Base-by-base conservation (phyloP, 2,329 filamentous ascomycete genomes). In the Pseudogymnoascus sp. region DNA sequence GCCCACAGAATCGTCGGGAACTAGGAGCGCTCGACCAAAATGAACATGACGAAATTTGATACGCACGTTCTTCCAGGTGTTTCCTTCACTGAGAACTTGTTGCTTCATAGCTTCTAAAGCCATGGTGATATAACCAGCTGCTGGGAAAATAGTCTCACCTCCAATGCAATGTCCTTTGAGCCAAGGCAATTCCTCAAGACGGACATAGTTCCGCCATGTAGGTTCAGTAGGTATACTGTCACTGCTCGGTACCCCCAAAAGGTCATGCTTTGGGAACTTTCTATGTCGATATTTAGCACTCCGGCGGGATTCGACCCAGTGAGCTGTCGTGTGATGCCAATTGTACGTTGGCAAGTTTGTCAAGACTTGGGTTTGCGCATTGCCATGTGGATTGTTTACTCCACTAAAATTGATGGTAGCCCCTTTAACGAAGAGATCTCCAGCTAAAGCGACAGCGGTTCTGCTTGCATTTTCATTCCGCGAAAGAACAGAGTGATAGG, bases 241-340 rank as follows among this genome's bases (percentile, higher is more conserved):
- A 27, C 64, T 17, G 17, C 62, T 51, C 48, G 61, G 63, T 15
- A 12, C 51, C 27, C 81, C 81, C 31, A 83, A 78, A 1, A 84
- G 74, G 62, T 84, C 81, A 36, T 79, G 76, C 7, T 79, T 74
- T 1, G 76, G 75, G 55, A 75, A 74, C 17, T 75, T 70, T 15
- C 79, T 73, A 60, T 78, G 76, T 0, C 81, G 76, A 59, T 77
- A 76, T 13, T 77, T 74, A n/a, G 71, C 67, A 13, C 78, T 79
- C 2, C 80, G 68, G 55, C 80, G 77, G 1, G 80, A 80, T 63
- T 84, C 81, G 63, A 79, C 74, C 81, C 81, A 84, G 67, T 82
- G 81, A 0, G 68, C 71, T 29, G 75, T 78, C 15, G 71, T 69
- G 62, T 83, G 81, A 25, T 83, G 80, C 80, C 81, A 84, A 0